Conservation (phyloP, 352 stramenopile genomes). For the Globisporangium viniferum region DNA sequence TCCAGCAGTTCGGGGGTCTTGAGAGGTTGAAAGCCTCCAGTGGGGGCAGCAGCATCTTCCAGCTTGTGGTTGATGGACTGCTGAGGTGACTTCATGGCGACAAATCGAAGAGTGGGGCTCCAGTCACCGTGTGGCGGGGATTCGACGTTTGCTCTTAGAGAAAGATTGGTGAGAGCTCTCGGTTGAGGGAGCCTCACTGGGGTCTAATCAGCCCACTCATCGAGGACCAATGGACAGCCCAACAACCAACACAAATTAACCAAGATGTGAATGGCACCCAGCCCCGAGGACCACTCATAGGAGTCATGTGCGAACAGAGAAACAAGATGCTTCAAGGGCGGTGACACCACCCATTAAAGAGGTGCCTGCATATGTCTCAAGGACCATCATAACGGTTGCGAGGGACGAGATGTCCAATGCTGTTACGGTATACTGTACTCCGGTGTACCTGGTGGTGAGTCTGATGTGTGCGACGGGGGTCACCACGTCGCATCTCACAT, state of each 20-base stretch:
- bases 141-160: not conserved
- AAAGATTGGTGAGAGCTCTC: not conserved
- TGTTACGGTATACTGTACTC: not conserved
- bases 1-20: conserved; percentile 6
- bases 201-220: not conserved
- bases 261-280: not conserved
- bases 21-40: conserved; percentile 5
- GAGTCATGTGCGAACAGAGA: not conserved
- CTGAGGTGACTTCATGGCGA: conserved; percentile 1
- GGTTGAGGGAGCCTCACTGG: not conserved
- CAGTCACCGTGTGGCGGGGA: not conserved
- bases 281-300: not conserved
- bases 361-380: not conserved
- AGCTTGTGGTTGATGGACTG: not conserved
- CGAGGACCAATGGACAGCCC: not conserved
- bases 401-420: not conserved
- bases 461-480: not conserved
- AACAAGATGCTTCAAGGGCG: not conserved
- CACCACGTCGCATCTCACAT: not conserved
- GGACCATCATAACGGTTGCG: not conserved
- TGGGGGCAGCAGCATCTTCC: not conserved
- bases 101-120: not conserved
- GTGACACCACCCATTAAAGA: not conserved
- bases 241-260: not conserved
- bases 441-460: not conserved